Conservation (phyloP, 257 asterid genomes). For the Striga asiatica region DNA sequence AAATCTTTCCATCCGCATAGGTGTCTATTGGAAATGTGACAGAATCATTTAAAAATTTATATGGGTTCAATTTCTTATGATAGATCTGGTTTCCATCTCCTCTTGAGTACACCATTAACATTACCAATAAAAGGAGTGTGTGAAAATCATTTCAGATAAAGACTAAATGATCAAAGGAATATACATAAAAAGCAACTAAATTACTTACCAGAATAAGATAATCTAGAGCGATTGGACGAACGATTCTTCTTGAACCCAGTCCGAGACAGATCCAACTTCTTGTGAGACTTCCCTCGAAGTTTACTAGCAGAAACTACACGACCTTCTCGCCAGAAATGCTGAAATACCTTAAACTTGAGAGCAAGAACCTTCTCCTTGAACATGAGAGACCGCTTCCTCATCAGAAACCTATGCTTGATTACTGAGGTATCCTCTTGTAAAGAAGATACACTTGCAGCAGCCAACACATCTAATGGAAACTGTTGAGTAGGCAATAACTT, state of each 20-base stretch:
- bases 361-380: conserved; percentile 62
- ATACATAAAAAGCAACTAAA: neutral
- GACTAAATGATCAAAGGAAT: neutral
- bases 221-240: conserved; percentile 44
- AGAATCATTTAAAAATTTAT: too few relatives aligned
- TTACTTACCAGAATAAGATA: conserved; percentile 42
- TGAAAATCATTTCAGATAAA: neutral
- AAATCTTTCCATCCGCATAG: too few relatives aligned
- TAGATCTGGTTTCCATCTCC: too few relatives aligned
- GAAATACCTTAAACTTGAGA: conserved; percentile 59
- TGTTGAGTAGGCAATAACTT: conserved; percentile 40
- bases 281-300: conserved; percentile 60
- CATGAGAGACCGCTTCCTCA: conserved; percentile 33
- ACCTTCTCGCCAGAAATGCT: conserved; percentile 80
- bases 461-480: conserved; percentile 30
- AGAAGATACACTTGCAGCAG: conserved; percentile 21
- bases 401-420: conserved; percentile 38
- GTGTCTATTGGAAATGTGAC: too few relatives aligned
- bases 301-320: conserved; percentile 46
- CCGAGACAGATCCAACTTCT: conserved; percentile 57
- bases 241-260: conserved; percentile 47
- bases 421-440: conserved; percentile 19
- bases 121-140: neutral
- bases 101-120: neutral
- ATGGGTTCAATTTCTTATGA: too few relatives aligned